A percentile compares a stretch with the other conserved stretches of the same genome.
Conservation (phyloP, 1,284 basidiomycete genomes). For the Melampsora americana region DNA sequence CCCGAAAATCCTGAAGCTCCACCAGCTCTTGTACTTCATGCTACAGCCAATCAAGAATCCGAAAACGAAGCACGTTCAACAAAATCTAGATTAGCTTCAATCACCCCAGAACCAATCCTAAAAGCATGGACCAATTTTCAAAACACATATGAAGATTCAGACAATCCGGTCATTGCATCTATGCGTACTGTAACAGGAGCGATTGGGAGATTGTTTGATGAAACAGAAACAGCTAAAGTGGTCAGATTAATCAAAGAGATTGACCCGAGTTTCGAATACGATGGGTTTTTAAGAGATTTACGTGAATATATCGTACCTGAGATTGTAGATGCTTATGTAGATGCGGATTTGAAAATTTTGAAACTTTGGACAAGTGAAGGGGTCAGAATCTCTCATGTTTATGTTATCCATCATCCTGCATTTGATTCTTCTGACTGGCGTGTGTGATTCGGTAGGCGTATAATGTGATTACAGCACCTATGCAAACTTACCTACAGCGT, state of each 20-base stretch:
- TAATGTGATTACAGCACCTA: constrained; percentile 94
- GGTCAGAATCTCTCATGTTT: constrained; percentile 60
- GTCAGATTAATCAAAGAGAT: constrained; percentile 77
- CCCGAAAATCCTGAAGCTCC: constrained; percentile 67
- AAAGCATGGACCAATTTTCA: constrained; percentile 53
- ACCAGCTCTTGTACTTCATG: constrained; percentile 74
- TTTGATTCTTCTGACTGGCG: constrained; percentile 20
- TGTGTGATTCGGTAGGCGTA: constrained; percentile 64
- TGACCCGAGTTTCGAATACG: constrained; percentile 82
- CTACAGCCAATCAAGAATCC: constrained; percentile 71
- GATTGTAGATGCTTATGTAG: constrained; percentile 90
- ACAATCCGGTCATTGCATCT: constrained; percentile 79
- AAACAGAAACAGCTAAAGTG: constrained; percentile 95
- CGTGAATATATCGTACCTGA: constrained; percentile 97
- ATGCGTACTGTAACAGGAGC: constrained; percentile 79
- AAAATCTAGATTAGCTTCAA: constrained; percentile 62
- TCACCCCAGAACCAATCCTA: constrained; percentile 53
- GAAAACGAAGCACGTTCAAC: constrained; percentile 62
- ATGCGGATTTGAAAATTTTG: constrained; percentile 78
- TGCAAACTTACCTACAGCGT: constrained; percentile 87
- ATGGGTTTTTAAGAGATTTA: constrained; percentile 81
- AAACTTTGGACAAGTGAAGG: constrained; percentile 94
- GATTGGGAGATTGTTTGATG: constrained; percentile 85
- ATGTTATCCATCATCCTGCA: not conserved
- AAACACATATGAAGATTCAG: constrained; percentile 83